Conservation (phyloP, 2,329 filamentous ascomycete genomes). For the Cytospora piceicola region DNA sequence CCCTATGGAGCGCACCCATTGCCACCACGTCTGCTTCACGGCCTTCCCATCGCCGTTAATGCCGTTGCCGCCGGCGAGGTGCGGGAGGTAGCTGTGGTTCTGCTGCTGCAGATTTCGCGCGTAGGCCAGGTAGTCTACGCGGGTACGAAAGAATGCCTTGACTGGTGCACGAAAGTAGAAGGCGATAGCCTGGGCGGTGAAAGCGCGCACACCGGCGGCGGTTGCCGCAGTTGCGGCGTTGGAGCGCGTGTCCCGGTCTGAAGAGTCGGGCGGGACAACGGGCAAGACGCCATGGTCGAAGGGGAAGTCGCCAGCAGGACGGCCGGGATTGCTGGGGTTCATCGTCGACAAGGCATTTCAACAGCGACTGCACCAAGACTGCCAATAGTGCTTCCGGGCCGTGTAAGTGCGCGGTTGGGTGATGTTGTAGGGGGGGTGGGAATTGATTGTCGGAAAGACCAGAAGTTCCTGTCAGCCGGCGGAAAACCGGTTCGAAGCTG, state of each 20-base stretch:
- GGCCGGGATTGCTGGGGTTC: constrained; percentile 29
- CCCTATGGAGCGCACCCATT: constrained; percentile 49
- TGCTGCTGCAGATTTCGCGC: constrained; percentile 57
- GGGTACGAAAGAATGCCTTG: constrained; percentile 88
- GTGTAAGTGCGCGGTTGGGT: not conserved
- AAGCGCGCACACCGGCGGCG: constrained; percentile 79
- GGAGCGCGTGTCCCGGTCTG: constrained; percentile 53
- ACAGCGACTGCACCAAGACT: not conserved
- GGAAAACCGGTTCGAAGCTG: constrained; percentile 10
- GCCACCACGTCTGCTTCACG: constrained; percentile 40
- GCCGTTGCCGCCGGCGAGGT: constrained; percentile 31
- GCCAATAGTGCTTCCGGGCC: not conserved
- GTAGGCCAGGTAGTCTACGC: constrained; percentile 79
- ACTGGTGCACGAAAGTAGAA: constrained; percentile 92
- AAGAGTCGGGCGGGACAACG: constrained; percentile 47
- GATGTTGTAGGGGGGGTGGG: not conserved
- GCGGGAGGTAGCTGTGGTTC: constrained; percentile 23
- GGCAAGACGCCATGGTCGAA: constrained; percentile 47
- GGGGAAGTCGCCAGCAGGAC: constrained; percentile 21
- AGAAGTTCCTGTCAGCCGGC: not conserved
- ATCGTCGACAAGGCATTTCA: constrained; percentile 28
- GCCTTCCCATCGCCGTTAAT: not conserved
- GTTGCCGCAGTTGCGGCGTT: constrained; percentile 74
- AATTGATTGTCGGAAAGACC: not conserved
- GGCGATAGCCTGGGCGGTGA: constrained; percentile 81